Percentiles rank a stretch among this genome's conserved stretches.
phyloP scores from a whole-genome alignment of 371 early-diverging fungal species.

The Mortierella polycephala region DNA sequence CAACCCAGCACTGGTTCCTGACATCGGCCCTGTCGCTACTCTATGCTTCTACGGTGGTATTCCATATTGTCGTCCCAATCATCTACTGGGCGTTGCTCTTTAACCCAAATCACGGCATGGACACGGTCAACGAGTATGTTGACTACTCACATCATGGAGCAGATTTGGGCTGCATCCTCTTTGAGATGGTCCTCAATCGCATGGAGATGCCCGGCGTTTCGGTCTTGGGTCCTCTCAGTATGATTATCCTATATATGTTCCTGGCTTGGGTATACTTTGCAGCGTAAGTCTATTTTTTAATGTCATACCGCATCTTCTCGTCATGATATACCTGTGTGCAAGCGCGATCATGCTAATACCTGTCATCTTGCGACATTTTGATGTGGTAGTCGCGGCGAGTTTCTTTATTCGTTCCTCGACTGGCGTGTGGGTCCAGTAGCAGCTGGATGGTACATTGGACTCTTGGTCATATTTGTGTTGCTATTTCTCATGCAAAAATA shows the following conservation, averaged over 20 bases:
- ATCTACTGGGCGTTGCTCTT: slow-evolving; percentile 54
- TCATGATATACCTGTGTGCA: too few species aligned
- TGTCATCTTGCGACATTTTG: neutral
- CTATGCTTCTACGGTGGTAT: slow-evolving; percentile 43
- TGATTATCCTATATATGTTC: slow-evolving; percentile 55
- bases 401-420: slow-evolving; percentile 51
- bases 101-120: slow-evolving; percentile 54
- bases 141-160: slow-evolving; percentile 50
- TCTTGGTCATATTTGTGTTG: slow-evolving; percentile 30
- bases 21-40: slow-evolving; percentile 39
- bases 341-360: neutral
- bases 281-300: slow-evolving; percentile 26
- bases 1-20: slow-evolving; percentile 47
- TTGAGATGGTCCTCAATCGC: slow-evolving; percentile 47
- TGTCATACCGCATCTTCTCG: neutral
- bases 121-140: slow-evolving; percentile 42
- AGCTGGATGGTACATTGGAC: slow-evolving; percentile 45
- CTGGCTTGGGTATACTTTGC: slow-evolving; percentile 53
- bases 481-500: slow-evolving; percentile 43
- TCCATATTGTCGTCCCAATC: slow-evolving; percentile 51
- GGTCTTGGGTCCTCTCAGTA: slow-evolving; percentile 33
- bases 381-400: slow-evolving; percentile 38
- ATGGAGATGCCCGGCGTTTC: slow-evolving; percentile 41
- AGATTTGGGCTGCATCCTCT: slow-evolving; percentile 34
- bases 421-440: slow-evolving; percentile 42